These are phyloP conservation scores for Hortiboletus flavorubellus DNA, from an alignment of 768 basidiomycete species.

Conservation along the genomic window DNA sequence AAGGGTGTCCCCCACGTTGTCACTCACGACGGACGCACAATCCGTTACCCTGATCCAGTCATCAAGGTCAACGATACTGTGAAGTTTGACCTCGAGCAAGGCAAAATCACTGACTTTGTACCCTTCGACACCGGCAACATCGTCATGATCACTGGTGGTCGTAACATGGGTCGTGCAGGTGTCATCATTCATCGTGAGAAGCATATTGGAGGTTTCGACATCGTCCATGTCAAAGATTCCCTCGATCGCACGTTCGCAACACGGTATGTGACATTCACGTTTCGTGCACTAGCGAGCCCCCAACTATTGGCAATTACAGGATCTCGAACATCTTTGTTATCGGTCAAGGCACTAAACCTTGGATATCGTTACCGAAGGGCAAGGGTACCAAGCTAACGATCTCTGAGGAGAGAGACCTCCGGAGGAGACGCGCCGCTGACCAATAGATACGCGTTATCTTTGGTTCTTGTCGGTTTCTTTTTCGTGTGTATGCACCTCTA, in stretches of 20 bases:
- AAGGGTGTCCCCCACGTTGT: slow-evolving; percentile 96
- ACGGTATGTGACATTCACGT: slow-evolving; percentile 54
- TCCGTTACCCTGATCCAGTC: slow-evolving; percentile 96
- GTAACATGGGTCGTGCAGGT: slow-evolving; percentile 99
- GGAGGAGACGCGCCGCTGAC: slow-evolving; percentile 78
- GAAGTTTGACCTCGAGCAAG: slow-evolving; percentile 93
- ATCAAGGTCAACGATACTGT: slow-evolving; percentile 97
- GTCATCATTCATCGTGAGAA: slow-evolving; percentile 95
- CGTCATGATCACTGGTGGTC: slow-evolving; percentile 96
- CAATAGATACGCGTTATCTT: slow-evolving; percentile 41
- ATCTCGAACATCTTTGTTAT: slow-evolving; percentile 98
- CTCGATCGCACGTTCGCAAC: slow-evolving; percentile 96
- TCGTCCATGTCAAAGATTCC: slow-evolving; percentile 95
- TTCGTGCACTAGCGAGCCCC: background rate
- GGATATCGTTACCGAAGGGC: slow-evolving; percentile 95
- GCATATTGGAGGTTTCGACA: slow-evolving; percentile 98
- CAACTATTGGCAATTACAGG: slow-evolving; percentile 38
- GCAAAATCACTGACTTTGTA: slow-evolving; percentile 89
- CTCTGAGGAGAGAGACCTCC: slow-evolving; percentile 91
- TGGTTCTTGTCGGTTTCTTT: slow-evolving; percentile 1
- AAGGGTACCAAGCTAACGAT: slow-evolving; percentile 98
- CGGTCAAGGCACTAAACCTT: slow-evolving; percentile 92
- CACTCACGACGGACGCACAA: slow-evolving; percentile 99
- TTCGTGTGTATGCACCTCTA: slow-evolving; percentile 15
- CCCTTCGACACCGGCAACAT: slow-evolving; percentile 98